phyloP scores from a whole-genome alignment of 2,329 filamentous ascomycete genomes.

The Colletotrichum lentis region DNA sequence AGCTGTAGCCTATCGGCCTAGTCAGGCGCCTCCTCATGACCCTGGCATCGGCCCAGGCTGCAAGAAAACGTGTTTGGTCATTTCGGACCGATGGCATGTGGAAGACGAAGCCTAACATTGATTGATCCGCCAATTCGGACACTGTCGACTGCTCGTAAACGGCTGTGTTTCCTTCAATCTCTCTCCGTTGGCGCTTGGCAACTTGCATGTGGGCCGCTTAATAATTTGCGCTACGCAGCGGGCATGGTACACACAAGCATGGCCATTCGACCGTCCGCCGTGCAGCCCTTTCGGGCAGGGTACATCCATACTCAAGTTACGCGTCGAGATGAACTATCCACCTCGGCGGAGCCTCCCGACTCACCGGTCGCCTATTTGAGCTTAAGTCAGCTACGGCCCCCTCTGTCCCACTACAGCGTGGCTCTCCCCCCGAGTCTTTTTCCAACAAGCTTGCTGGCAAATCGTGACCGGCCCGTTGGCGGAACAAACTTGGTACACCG shows the following conservation, averaged over 20 bases:
- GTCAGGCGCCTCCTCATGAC: neutral
- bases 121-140: slow-evolving; percentile 18
- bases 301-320: slow-evolving; percentile 15
- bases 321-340: slow-evolving; percentile 29
- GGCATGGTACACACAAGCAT: neutral
- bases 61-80: neutral
- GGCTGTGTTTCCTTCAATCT: neutral
- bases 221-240: slow-evolving; percentile 10
- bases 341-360: slow-evolving; percentile 19
- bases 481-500: slow-evolving; percentile 12
- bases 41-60: neutral
- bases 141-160: neutral
- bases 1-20: neutral
- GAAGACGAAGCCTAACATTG: neutral
- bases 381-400: slow-evolving; percentile 33
- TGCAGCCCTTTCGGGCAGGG: neutral
- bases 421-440: slow-evolving; percentile 2
- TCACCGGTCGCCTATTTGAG: slow-evolving; percentile 37
- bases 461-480: slow-evolving; percentile 7
- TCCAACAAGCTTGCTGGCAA: slow-evolving; percentile 17
- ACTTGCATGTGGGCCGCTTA: slow-evolving; percentile 8
- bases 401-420: slow-evolving; percentile 25
- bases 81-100: neutral
- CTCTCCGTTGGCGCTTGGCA: neutral
- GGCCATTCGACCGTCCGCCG: slow-evolving; percentile 18